Base-by-base conservation (phyloP, 345 rosid species). In the Noccaea bulbosa region DNA sequence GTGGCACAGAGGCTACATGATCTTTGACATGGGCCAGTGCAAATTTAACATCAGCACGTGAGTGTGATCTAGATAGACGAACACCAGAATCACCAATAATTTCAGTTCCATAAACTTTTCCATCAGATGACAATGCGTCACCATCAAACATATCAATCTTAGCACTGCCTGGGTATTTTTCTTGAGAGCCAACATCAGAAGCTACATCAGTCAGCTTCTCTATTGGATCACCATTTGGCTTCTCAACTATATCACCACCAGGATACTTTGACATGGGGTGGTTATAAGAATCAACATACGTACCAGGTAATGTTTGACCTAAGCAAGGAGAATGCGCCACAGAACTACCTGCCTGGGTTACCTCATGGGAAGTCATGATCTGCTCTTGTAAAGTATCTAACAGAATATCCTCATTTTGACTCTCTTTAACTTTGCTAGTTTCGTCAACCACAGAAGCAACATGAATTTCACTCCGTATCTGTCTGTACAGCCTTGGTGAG, bases 141-240 rank as follows among this genome's bases (percentile, higher is more conserved):
- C 73, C 68, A 56, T 58, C 52, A 62, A 72, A 56, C 14, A 35
- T 46, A 49, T 65, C 70, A 34, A 51, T 58, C 62, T 48, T 69
- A 2, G 65, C 58, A 27, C 9, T 40, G 69, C 43, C 74, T 72
- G 82, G 49, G 41, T 50, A 35, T 38, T 55, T 79, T 75, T 81
- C 83, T 11, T 77, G 79, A 72, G 78, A 82, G 70, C 55, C 76
- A 49, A 51, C 75, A 71, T 82, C 71, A 77, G 76, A 73, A 43
- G 68, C 37, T 50, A 77, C 38, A 83, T 74, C 83, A 65, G 79
- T 73, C 69, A 45, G 69, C 75, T 63, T 54, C 57, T 24, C 57
- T 75, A 74, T 46, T 52, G 55, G 71, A 74, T 75, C 87, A 73
- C 70, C 76, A 73, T 50, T 65, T 39, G 77, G 70, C 77, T 66